Evolutionary conservation across 805 yeast genomes (phyloP), one percentile per base, ranked within the genome.

Genomic region (Ogataea naganishii): DNA sequence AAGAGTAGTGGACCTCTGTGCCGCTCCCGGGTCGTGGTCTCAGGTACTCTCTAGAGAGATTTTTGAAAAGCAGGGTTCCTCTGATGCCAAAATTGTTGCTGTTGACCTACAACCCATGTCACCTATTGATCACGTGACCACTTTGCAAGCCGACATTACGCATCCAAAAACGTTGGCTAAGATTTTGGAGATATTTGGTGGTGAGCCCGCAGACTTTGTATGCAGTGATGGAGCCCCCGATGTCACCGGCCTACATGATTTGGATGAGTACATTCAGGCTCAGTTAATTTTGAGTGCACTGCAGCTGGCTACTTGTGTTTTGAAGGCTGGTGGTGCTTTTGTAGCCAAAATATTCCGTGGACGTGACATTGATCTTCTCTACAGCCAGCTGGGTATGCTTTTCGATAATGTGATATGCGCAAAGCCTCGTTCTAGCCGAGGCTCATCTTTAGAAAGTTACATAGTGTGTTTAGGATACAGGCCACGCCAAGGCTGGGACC

Each of bases 201-300:
- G 96, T 23, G 83, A 83, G 41, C 77, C 81, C 33, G 97, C 97
- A 0, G 98, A 92, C 54, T 80, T 89, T 51, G 95, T 92, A 1
- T 85, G 95, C 46, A 80, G 94, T 46, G 97, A 92, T 53, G 98
- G 98, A 34, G 98, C 98, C 0, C 98, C 98, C 2, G 98, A 92
- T 58, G 98, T 92, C 14, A 92, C 98, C 0, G 98, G 98, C 1
- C 58, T 92, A 30, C 98, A 92, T 51, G 98, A 92, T 56, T 62
- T 92, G 35, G 98, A 92, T 53, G 98, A 92, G 55, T 92, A 89
- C 51, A 82, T 92, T 34, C 98, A 92, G 60, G 96, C 95, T 3
- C 97, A 92, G 51, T 63, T 92, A 34, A 82, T 92, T 30, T 62
- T 88, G 43, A 80, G 96, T 23, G 98, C 98, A 1, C 60, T 92